These are phyloP conservation scores for Calonectria pseudoreteaudii DNA, from an alignment of 2,329 filamentous ascomycete species.

Conservation along the genomic window DNA sequence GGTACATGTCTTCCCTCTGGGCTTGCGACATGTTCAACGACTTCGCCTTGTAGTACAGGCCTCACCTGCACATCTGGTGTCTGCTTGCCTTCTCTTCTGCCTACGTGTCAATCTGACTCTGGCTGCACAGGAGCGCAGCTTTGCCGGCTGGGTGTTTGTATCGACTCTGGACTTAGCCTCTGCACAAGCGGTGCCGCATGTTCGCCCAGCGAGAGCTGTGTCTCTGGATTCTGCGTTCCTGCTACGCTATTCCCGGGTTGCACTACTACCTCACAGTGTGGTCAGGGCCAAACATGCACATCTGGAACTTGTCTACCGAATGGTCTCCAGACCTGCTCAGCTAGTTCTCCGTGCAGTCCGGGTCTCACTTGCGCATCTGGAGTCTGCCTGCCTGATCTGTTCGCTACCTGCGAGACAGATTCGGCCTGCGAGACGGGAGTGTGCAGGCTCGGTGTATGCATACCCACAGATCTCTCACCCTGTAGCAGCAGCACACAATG, in stretches of 20 bases:
- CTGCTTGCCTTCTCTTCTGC: neutral
- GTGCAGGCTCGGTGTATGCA: constrained; percentile 1
- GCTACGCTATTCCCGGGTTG: neutral
- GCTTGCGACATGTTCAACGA: neutral
- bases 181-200: neutral
- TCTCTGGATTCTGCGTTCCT: constrained; percentile 1
- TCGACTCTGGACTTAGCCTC: neutral
- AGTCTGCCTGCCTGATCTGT: neutral
- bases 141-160: constrained; percentile 5
- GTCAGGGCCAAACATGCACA: neutral
- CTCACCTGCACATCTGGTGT: neutral
- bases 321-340: neutral
- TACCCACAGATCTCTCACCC: neutral
- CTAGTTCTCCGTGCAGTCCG: no score
- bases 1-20: neutral
- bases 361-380: neutral
- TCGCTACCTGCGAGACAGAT: neutral
- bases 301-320: constrained; percentile 1
- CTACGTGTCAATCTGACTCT: neutral
- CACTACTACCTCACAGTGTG: neutral
- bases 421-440: neutral
- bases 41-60: neutral
- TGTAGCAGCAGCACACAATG: neutral
- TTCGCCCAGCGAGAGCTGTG: neutral
- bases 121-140: neutral